Conservation (phyloP, 768 basidiomycete genomes). For the Cystobasidium tubakii region DNA sequence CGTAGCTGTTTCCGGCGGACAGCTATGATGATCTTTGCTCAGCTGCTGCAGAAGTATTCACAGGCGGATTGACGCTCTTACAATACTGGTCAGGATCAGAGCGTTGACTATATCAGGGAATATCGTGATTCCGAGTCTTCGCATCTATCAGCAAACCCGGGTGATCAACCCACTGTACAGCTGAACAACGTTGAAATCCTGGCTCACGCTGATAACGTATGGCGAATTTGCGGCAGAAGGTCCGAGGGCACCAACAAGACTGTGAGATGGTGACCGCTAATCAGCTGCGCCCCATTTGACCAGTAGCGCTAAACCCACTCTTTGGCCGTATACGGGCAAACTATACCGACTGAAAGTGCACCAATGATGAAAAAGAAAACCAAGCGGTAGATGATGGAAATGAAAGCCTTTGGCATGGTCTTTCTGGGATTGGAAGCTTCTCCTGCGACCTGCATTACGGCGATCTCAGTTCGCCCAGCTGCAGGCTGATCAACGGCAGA, state of each 20-base stretch:
- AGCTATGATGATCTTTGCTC: background rate
- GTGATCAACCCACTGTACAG: no score
- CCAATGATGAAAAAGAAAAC: conserved; percentile 55
- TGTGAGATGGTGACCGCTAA: background rate
- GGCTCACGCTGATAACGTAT: conserved; percentile 71
- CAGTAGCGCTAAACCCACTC: no score
- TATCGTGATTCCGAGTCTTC: conserved; percentile 37
- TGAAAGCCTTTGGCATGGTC: conserved; percentile 37
- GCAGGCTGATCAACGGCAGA: no score
- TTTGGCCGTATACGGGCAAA: conserved; percentile 68
- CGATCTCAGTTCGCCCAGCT: background rate
- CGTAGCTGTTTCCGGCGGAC: conserved; percentile 47
- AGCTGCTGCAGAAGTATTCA: conserved; percentile 40
- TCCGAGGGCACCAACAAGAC: conserved; percentile 15
- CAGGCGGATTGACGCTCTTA: conserved; percentile 34
- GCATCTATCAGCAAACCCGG: conserved; percentile 40
- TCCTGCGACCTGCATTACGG: conserved; percentile 16
- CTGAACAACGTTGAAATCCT: background rate
- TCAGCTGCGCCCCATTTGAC: background rate
- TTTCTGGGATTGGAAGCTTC: conserved; percentile 36
- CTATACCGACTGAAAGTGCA: conserved; percentile 69
- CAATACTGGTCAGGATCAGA: conserved; percentile 31
- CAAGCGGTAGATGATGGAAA: conserved; percentile 36
- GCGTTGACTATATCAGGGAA: conserved; percentile 40
- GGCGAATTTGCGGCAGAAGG: conserved; percentile 48